Base-by-base conservation (phyloP, 2,329 filamentous ascomycete species). In the Grosmannia penicillata region DNA sequence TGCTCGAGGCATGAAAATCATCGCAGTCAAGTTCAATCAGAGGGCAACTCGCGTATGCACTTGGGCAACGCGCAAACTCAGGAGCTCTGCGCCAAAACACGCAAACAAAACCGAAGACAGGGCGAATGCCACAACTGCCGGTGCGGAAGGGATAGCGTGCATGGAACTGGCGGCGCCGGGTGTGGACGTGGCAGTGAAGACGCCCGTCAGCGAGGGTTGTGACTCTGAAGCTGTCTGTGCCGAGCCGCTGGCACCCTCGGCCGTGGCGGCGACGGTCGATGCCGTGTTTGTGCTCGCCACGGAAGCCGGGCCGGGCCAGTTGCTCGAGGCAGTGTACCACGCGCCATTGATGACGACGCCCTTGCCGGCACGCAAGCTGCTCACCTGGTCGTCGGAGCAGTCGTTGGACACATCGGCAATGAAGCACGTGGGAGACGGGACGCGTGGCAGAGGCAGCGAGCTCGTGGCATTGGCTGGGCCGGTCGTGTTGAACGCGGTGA, bases 301-400 rank as follows among this genome's bases (percentile, higher is more conserved):
- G 13, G 35, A 26, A 24, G 19, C 19, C 2, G 39, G 19, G n/a
- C 60, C 48, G 5, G 58, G 57, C 58, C 60, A 68, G 41, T 66
- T 62, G 14, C 52, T 54, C 10, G 53, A 50, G 3, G 55, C 56
- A 25, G 49, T 49, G 45, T 69, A 69, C 48, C 73, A 61, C 17
- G 79, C 61, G 8, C 74, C 76, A 45, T 77, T 74, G 46, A 75
- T 65, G 21, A 78, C 62, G 6, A 64, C 56, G 0, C 70, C 77
- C 33, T 67, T 53, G 4, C 68, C 66, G 1, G 56, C 55, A 8
- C 58, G 50, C 27, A 81, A 66, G 49, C 61, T 65, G 17, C 58
- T 53, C 42, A 63, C 65, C 47, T 77, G 62, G 8, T 70, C 66
- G 0, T 61, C 51, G 17, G 26, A 41, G 36, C 50, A 53, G 9